These are phyloP conservation scores for Brassica incana DNA, from an alignment of 345 rosid species.

Conservation along the genomic window DNA sequence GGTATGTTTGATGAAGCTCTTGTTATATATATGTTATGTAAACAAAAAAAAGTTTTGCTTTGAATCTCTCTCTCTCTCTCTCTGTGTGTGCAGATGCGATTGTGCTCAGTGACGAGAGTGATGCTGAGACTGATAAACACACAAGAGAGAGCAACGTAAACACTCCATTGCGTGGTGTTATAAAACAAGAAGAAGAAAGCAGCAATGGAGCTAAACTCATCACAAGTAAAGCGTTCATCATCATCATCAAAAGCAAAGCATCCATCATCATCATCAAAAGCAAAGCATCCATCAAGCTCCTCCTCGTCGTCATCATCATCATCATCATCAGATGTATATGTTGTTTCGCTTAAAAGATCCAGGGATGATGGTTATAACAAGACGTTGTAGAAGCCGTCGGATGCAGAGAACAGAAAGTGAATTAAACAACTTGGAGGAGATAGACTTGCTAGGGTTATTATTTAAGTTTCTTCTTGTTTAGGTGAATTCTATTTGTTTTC, in stretches of 20 bases:
- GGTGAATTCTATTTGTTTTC: background rate
- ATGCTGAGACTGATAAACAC: background rate
- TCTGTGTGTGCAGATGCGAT: slow-evolving; percentile 22
- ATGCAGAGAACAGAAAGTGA: background rate
- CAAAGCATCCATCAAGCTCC: background rate
- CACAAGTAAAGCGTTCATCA: background rate
- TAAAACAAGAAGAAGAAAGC: slow-evolving; percentile 10
- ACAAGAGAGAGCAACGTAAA: background rate
- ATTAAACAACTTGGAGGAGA: background rate
- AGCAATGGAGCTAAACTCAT: background rate
- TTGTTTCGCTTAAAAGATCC: background rate
- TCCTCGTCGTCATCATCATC: slow-evolving; percentile 21
- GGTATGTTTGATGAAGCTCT: slow-evolving; percentile 14
- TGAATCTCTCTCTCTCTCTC: background rate
- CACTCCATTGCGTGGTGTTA: background rate
- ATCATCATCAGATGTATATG: slow-evolving; percentile 18
- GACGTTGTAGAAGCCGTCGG: slow-evolving; percentile 9
- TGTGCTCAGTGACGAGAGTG: slow-evolving; percentile 22
- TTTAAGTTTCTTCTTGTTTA: background rate
- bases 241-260: background rate
- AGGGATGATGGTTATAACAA: slow-evolving; percentile 4
- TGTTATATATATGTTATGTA: background rate
- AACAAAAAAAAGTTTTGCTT: background rate
- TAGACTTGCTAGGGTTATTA: background rate
- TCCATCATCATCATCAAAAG: background rate